Base-by-base conservation (phyloP, 2,329 filamentous ascomycete genomes). In the Fusarium sp. region DNA sequence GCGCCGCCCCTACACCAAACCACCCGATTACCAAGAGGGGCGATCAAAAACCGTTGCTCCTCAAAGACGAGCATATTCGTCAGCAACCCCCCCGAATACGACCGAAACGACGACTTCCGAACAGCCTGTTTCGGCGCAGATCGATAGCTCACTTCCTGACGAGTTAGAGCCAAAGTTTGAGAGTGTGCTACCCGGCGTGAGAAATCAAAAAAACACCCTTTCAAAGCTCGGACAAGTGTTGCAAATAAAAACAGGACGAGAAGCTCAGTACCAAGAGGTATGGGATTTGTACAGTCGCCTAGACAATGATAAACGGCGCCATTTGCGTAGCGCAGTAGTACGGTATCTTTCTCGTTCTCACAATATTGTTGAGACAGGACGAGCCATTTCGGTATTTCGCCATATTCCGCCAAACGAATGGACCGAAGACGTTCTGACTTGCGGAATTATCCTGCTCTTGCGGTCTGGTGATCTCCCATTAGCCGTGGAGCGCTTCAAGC, bases 301-400 rank as follows among this genome's bases (percentile, higher is more conserved):
- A 14, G 69, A 76, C 15, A 67, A 70, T 4, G 53, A 67, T 3
- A 67, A 75, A 37, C 67, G 73, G 39, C 39, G 53, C 4, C 61
- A 65, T 4, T 60, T 77, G 11, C 71, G 71, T 3, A 70, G 64
- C 3, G 43, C 65, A 3, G 72, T 83, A 17, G 61, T 84, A 2
- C 50, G 72, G 2, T 79, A 80, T 42, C 74, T 85, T 9, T 72
- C 79, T 6, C 72, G 65, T 14, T 82, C 81, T 4, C 69, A 68
- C 6, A 75, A 77, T n/a, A 63, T 76, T 9, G 70, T 79, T 4
- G 80, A 84, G 44, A 77, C 76, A 1, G 75, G 75, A 66, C 78
- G 81, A 51, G 75, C 82, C n/a, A 69, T 76, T 4, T 74, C 79
- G 3, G 56, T 84, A 3, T 82, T 84, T 46, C 71, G 72, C 3